Percentiles rank a stretch among this genome's conserved stretches.
Evolutionary conservation across 1,284 basidiomycete species (phyloP).

Genomic region (Malassezia arunalokei): DNA sequence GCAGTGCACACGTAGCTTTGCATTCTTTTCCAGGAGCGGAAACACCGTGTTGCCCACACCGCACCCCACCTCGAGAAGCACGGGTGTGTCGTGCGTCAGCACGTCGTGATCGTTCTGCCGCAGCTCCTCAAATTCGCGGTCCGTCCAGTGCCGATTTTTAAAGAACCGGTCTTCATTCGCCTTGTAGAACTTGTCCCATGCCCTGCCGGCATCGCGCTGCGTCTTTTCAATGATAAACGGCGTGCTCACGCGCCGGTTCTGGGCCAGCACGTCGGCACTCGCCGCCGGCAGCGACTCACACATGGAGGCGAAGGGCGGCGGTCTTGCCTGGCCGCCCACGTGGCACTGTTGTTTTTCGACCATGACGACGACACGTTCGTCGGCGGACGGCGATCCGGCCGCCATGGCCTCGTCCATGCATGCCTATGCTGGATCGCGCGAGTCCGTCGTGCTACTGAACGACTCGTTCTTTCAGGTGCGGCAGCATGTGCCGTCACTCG

Average conservation of each 20-base stretch:
- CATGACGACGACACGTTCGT: background rate
- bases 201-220: slow-evolving; percentile 27
- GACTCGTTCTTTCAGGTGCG: slow-evolving; percentile 12
- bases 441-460: slow-evolving; percentile 4
- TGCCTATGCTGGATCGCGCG: background rate
- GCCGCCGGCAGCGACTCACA: background rate
- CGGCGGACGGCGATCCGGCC: background rate
- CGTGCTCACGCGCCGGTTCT: slow-evolving; percentile 28
- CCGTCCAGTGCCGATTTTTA: slow-evolving; percentile 47
- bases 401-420: slow-evolving; percentile 2
- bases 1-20: slow-evolving; percentile 30
- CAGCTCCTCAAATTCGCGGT: slow-evolving; percentile 33
- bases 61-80: slow-evolving; percentile 42
- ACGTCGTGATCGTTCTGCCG: background rate
- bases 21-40: slow-evolving; percentile 30
- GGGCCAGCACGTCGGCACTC: slow-evolving; percentile 13
- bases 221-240: slow-evolving; percentile 31
- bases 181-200: slow-evolving; percentile 48
- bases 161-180: slow-evolving; percentile 43
- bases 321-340: background rate
- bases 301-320: background rate
- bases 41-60: slow-evolving; percentile 44
- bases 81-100: slow-evolving; percentile 14
- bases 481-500: slow-evolving; percentile 1
- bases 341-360: background rate